A percentile compares a stretch with the other conserved stretches of the same genome.
Conservation (phyloP, 306 rosid genomes). For the Chamaecrista fasciculata region DNA sequence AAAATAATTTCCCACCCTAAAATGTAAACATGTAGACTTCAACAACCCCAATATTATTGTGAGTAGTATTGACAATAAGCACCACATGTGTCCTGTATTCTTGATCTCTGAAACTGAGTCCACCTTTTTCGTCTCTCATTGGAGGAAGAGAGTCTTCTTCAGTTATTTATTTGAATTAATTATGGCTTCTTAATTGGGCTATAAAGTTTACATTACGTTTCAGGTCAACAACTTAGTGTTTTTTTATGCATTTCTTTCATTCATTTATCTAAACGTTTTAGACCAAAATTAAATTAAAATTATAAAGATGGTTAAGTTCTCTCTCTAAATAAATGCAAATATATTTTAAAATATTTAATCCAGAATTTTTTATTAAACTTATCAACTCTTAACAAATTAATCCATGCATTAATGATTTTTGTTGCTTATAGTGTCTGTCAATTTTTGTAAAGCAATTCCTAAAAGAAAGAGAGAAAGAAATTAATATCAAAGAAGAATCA, state of each 20-base stretch:
- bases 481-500: no score
- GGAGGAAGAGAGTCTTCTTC: not conserved
- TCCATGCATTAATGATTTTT: no score
- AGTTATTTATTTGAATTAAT: not conserved
- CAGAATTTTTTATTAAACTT: no score
- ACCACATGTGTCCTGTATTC: not conserved
- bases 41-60: not conserved
- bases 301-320: no score
- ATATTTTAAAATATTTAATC: no score
- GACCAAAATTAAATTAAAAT: no score
- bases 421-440: no score
- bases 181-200: not conserved
- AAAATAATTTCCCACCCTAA: not conserved
- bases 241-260: not conserved
- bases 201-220: not conserved
- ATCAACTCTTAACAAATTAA: no score
- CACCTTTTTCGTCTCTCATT: not conserved
- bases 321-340: no score
- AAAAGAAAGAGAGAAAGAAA: no score
- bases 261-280: no score
- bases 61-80: not conserved
- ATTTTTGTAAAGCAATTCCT: no score
- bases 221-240: not conserved
- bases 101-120: not conserved
- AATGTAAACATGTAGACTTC: not conserved